A percentile compares a stretch with the other conserved stretches of the same genome.
Conservation (phyloP, 2,329 filamentous ascomycete genomes). For the Epichloe gansuensis region DNA sequence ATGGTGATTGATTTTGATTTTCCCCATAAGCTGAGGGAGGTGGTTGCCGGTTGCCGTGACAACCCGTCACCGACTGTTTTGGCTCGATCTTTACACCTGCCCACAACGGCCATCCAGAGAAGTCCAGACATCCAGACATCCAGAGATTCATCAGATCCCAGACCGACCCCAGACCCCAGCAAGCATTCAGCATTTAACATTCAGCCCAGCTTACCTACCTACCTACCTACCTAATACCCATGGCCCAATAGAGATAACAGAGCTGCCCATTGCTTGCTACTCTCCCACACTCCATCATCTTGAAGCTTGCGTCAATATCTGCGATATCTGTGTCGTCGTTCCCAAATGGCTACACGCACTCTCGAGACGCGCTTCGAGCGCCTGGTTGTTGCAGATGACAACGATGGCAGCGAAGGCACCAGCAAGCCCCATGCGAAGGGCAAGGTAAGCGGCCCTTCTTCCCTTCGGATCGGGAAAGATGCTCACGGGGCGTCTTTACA, state of each 20-base stretch:
- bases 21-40: background rate
- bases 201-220: background rate
- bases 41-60: slow-evolving; percentile 5
- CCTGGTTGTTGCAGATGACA: slow-evolving; percentile 82
- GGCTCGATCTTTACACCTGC: background rate
- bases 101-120: background rate
- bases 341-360: slow-evolving; percentile 57
- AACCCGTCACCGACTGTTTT: background rate
- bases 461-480: background rate
- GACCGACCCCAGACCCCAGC: background rate
- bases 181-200: background rate
- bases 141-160: no score
- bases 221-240: background rate
- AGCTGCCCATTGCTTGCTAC: background rate
- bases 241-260: background rate
- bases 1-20: no score
- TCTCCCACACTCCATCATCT: background rate
- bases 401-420: slow-evolving; percentile 43
- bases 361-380: slow-evolving; percentile 83
- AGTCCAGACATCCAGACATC: background rate
- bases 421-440: slow-evolving; percentile 49
- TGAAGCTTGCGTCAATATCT: background rate
- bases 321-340: background rate
- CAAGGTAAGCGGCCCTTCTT: slow-evolving; percentile 48
- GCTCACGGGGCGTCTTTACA: background rate